phyloP scores from a whole-genome alignment of 108 stramenopile genomes.

The Cafeteria roenbergensis region DNA sequence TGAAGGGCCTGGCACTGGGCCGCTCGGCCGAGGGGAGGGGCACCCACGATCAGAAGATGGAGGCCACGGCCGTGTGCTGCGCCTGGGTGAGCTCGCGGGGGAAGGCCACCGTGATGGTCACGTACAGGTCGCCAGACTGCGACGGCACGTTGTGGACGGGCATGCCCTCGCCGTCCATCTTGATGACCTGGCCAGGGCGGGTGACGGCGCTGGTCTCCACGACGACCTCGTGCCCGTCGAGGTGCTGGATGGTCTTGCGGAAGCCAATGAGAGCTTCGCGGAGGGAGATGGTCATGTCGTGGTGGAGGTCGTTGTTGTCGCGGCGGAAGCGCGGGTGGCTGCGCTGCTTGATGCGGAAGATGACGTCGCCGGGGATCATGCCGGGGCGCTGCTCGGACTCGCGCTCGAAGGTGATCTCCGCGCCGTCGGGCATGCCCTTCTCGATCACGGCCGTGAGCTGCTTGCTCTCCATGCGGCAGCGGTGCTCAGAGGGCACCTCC shows the following conservation, averaged over 20 bases:
- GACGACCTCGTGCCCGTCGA: slow-evolving; percentile 39
- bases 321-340: slow-evolving; percentile 34
- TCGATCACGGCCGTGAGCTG: slow-evolving; percentile 19
- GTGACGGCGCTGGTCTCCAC: slow-evolving; percentile 27
- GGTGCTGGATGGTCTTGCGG: slow-evolving; percentile 26
- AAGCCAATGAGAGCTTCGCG: slow-evolving; percentile 48
- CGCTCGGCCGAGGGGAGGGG: no score
- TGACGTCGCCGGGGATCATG: slow-evolving; percentile 36
- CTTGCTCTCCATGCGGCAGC: slow-evolving; percentile 23
- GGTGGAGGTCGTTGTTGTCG: slow-evolving; percentile 38
- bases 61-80: slow-evolving; percentile 5
- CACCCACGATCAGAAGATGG: no score
- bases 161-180: slow-evolving; percentile 42
- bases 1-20: no score
- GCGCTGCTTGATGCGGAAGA: slow-evolving; percentile 34
- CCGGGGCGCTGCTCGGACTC: slow-evolving; percentile 21
- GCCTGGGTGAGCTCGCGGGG: slow-evolving; percentile 13
- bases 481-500: slow-evolving; percentile 24
- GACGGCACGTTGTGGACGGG: slow-evolving; percentile 26
- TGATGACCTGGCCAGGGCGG: slow-evolving; percentile 26
- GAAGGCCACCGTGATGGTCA: slow-evolving; percentile 28
- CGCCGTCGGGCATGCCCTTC: slow-evolving; percentile 20
- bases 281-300: slow-evolving; percentile 37
- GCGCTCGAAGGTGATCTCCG: slow-evolving; percentile 14
- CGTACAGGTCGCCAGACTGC: slow-evolving; percentile 20